These are phyloP conservation scores for Artomyces pyxidatus DNA, from an alignment of 768 basidiomycete genomes.

Conservation along the genomic window DNA sequence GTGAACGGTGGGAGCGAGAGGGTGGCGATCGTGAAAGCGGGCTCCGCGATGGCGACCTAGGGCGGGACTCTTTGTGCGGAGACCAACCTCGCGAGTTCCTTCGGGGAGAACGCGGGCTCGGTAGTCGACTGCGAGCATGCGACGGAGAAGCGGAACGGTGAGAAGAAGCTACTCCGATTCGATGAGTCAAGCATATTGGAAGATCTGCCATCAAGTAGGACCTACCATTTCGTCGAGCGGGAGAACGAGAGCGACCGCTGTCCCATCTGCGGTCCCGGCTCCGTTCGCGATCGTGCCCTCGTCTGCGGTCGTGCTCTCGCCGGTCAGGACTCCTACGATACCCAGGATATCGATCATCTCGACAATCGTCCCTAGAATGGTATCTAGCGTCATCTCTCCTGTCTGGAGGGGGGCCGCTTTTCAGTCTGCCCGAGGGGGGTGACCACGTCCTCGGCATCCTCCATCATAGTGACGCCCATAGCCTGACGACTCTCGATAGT, in stretches of 20 bases:
- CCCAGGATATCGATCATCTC: background rate
- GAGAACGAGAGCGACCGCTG: background rate
- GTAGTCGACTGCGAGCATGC: background rate
- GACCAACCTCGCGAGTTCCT: background rate
- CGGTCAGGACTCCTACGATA: background rate
- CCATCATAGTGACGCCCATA: too few relatives aligned
- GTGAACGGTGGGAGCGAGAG: too few relatives aligned
- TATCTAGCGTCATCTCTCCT: conserved; percentile 4
- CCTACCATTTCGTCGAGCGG: conserved; percentile 3
- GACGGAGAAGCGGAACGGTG: background rate
- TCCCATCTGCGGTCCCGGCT: background rate
- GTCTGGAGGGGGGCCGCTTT: background rate
- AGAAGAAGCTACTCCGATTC: too few relatives aligned
- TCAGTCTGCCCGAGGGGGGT: too few relatives aligned
- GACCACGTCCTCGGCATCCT: too few relatives aligned
- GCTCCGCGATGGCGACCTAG: too few relatives aligned
- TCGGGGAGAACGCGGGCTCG: background rate
- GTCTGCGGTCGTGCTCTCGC: conserved; percentile 2
- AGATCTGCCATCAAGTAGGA: too few relatives aligned
- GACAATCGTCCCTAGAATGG: background rate
- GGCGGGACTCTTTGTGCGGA: too few relatives aligned
- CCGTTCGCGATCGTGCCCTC: conserved; percentile 1
- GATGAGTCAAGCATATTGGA: too few relatives aligned
- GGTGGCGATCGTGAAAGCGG: too few relatives aligned
- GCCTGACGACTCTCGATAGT: too few relatives aligned